Conservation (phyloP, 257 asterid genomes). For the Henckelia pumila region DNA sequence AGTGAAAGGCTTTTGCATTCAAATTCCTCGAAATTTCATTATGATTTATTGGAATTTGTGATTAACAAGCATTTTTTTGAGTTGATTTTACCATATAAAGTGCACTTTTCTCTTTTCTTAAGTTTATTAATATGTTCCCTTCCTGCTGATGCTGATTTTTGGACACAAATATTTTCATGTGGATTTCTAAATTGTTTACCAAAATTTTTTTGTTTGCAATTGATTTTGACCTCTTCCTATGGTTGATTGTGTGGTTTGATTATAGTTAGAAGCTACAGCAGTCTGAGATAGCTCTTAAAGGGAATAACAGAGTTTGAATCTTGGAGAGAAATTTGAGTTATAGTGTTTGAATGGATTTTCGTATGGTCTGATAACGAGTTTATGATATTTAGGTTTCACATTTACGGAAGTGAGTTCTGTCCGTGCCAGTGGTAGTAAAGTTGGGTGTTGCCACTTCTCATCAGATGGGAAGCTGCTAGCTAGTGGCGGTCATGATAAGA, state of each 20-base stretch:
- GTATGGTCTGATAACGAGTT: slow-evolving; percentile 24
- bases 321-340: background rate
- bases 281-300: background rate
- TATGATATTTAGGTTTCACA: slow-evolving; percentile 59
- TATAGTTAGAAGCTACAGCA: background rate
- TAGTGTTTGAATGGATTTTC: background rate
- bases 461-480: slow-evolving; percentile 96
- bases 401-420: slow-evolving; percentile 69
- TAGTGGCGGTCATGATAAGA: slow-evolving; percentile 97
- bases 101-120: background rate
- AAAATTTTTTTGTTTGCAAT: background rate
- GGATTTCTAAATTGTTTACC: background rate
- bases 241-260: background rate
- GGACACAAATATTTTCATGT: background rate
- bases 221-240: background rate
- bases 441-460: slow-evolving; percentile 91
- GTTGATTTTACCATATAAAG: background rate
- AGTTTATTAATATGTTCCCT: background rate
- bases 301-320: background rate
- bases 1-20: slow-evolving; percentile 13
- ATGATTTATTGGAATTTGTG: slow-evolving; percentile 9
- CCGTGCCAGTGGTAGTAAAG: slow-evolving; percentile 79
- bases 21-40: background rate
- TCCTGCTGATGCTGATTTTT: background rate
- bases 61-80: background rate